Base-by-base conservation (phyloP, 441 rosid species). In the Macaranga tanarius region DNA sequence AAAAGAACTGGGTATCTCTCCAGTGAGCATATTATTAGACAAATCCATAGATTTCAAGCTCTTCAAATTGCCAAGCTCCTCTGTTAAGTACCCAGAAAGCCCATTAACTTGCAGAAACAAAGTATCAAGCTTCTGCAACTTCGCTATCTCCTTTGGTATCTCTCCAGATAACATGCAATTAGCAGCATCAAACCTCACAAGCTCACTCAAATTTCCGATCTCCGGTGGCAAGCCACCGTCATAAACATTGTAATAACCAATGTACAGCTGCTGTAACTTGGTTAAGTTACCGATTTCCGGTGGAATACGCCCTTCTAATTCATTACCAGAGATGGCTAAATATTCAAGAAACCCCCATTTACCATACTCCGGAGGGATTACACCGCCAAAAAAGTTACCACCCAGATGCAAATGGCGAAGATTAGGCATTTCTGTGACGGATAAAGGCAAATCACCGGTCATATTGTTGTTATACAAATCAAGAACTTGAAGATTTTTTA, bases 381-480 rank as follows among this genome's bases (percentile, higher is more conserved):
- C 71, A 11, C 98, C 98, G 56, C 75, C 10, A 80, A 92, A 95
- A 72, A 81, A 95, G 92, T 95, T 95, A 0, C 98, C 99, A 1
- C 99, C 99, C 63, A 95, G 92, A 70, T 95, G 99, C 4, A 95
- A 79, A 69, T 91, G 97, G 0, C 86, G 92, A 77, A 95, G 86
- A 64, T 79, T 83, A n/a, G 89, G 76, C 70, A 94, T 79, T 48
- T 84, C 86, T 22, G 92, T 75, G 68, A 87, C 96, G 73, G 87
- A 80, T 34, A 88, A 26, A n/a, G 97, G 98, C 28, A 95, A 78
- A 62, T 77, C 82, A 1, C 94, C 97, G 23, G 96, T 87, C 83
- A 95, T 70, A 66, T 95, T 95, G 81, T 95, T 95, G 84, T 95
- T 92, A 79, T 95, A 95, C 54, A 95, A 78, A 81, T 92, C 99